Conservation (phyloP, 768 basidiomycete genomes). For the Leccinum ochraceum region DNA sequence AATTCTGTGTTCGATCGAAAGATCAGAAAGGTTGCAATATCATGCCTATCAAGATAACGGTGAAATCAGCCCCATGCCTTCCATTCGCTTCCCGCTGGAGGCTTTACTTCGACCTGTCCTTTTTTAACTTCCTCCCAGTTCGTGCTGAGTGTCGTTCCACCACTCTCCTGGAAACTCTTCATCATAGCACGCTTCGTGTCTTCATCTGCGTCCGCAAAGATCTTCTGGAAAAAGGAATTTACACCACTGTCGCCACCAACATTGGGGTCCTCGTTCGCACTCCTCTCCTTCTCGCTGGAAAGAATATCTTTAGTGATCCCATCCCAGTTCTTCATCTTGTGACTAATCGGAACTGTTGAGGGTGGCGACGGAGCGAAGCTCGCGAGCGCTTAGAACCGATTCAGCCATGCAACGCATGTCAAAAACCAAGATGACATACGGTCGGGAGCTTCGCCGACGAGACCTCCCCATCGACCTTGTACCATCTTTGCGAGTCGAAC, state of each 20-base stretch:
- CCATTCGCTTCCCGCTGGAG: slow-evolving; percentile 83
- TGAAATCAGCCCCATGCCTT: slow-evolving; percentile 64
- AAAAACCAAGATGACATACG: slow-evolving; percentile 44
- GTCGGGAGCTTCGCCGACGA: slow-evolving; percentile 77
- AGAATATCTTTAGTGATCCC: slow-evolving; percentile 71
- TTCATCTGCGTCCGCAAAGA: slow-evolving; percentile 88
- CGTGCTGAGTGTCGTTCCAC: slow-evolving; percentile 93
- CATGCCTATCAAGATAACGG: background rate
- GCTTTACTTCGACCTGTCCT: slow-evolving; percentile 69
- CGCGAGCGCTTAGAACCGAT: slow-evolving; percentile 17
- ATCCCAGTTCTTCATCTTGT: slow-evolving; percentile 85
- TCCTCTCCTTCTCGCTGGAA: slow-evolving; percentile 65
- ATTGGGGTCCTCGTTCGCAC: slow-evolving; percentile 80
- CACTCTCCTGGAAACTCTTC: slow-evolving; percentile 95
- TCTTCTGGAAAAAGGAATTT: slow-evolving; percentile 88
- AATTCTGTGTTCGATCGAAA: too few species aligned
- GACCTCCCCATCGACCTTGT: slow-evolving; percentile 69
- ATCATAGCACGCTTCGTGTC: slow-evolving; percentile 95
- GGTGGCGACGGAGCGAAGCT: slow-evolving; percentile 35
- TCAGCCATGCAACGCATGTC: slow-evolving; percentile 1
- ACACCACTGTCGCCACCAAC: slow-evolving; percentile 85
- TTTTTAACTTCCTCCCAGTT: slow-evolving; percentile 91
- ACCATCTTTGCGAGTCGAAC: slow-evolving; percentile 70
- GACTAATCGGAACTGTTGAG: slow-evolving; percentile 35
- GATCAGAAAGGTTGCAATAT: background rate